A percentile compares a stretch with the other conserved stretches of the same genome.
These are phyloP conservation scores for Acorus calamus DNA, from an alignment of 106 monocot genomes.

Conservation along the genomic window DNA sequence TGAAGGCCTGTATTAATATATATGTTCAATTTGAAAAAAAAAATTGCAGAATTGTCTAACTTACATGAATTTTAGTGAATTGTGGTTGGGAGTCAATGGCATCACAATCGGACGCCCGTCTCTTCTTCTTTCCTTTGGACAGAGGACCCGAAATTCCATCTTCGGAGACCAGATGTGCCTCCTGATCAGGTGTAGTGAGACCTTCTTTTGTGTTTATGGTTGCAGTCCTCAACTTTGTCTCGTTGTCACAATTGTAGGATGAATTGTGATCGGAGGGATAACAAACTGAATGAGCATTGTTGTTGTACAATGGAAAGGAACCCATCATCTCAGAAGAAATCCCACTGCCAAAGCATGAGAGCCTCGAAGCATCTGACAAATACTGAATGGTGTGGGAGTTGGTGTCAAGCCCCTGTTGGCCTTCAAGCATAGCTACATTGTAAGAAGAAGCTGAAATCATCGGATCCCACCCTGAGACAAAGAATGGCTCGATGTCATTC, in stretches of 20 bases:
- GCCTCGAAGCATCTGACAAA: not conserved
- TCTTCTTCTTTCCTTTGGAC: constrained; percentile 44
- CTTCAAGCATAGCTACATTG: constrained; percentile 6
- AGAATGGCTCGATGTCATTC: constrained; percentile 14
- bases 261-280: too few relatives aligned
- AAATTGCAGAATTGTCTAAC: not conserved
- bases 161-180: too few relatives aligned
- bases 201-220: too few relatives aligned
- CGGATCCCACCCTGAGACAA: constrained; percentile 23
- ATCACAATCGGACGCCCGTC: constrained; percentile 10
- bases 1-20: not conserved
- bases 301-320: constrained; percentile 10
- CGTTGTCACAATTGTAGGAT: too few relatives aligned
- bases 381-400: not conserved
- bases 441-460: constrained; percentile 4
- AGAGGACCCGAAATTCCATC: constrained; percentile 4
- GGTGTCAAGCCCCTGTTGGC: not conserved
- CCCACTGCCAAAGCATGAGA: constrained; percentile 10
- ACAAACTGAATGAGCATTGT: not conserved
- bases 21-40: not conserved
- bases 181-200: too few relatives aligned
- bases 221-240: too few relatives aligned
- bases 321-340: constrained; percentile 14
- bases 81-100: constrained; percentile 17
- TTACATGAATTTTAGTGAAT: constrained; percentile 11